Percentiles rank a stretch among this genome's conserved stretches.
These are phyloP conservation scores for Pterulicium gracile DNA, from an alignment of 1,284 basidiomycete species.

Conservation along the genomic window DNA sequence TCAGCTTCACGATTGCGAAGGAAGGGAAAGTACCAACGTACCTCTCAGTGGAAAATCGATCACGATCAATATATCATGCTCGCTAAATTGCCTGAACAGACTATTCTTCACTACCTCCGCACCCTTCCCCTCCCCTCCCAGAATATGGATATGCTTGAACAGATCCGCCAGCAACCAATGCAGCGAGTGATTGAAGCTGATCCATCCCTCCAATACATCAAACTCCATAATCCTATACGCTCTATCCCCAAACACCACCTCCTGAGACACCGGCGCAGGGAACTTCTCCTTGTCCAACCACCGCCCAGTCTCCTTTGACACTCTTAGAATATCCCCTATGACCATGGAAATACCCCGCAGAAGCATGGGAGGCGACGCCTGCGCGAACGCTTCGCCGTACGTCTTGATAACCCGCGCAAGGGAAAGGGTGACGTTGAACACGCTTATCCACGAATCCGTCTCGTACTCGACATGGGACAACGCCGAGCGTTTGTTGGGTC, in stretches of 20 bases:
- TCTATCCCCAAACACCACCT: constrained; percentile 52
- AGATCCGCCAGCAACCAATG: constrained; percentile 91
- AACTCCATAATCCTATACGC: constrained; percentile 60
- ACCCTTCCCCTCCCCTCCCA: constrained; percentile 46
- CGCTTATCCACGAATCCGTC: constrained; percentile 87
- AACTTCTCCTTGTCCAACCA: constrained; percentile 61
- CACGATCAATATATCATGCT: constrained; percentile 55
- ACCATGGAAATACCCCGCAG: constrained; percentile 33
- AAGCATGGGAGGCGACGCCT: background rate
- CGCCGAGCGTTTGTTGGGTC: constrained; percentile 78
- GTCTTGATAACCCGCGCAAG: constrained; percentile 81
- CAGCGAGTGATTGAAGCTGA: constrained; percentile 92
- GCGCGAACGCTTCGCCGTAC: constrained; percentile 70
- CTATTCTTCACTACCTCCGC: constrained; percentile 47
- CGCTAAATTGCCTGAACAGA: constrained; percentile 46
- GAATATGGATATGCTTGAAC: constrained; percentile 67
- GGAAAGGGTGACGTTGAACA: constrained; percentile 87
- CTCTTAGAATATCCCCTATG: constrained; percentile 62
- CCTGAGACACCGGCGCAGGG: constrained; percentile 46
- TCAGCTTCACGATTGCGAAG: too few relatives aligned
- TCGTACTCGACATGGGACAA: constrained; percentile 88
- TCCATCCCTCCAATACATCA: constrained; percentile 71
- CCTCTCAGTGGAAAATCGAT: constrained; percentile 85
- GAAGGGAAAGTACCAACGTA: constrained; percentile 23
- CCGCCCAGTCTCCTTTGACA: constrained; percentile 54